Evolutionary conservation across 257 asterid genomes (phyloP).

Genomic region (Plantago major): DNA sequence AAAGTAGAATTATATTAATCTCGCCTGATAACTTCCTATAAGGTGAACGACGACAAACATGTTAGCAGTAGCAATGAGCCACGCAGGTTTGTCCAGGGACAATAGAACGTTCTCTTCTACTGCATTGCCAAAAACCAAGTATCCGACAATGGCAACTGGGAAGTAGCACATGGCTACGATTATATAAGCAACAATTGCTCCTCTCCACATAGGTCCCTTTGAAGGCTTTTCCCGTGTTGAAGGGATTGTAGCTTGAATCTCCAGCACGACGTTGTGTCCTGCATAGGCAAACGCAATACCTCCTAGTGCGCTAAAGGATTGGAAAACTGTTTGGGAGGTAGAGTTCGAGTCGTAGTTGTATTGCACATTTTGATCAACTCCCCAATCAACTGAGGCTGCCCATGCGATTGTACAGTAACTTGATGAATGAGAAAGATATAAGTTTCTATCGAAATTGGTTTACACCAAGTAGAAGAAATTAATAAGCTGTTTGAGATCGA

Average conservation of each 20-base stretch:
- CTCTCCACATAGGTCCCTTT: slow-evolving; percentile 7
- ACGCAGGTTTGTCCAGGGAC: neutral
- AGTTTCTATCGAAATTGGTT: too few species aligned
- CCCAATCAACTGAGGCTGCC: neutral
- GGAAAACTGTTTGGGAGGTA: neutral
- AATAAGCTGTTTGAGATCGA: too few species aligned
- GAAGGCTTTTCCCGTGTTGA: neutral
- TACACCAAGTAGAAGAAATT: too few species aligned
- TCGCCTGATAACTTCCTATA: slow-evolving; percentile 16
- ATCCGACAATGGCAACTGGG: slow-evolving; percentile 7
- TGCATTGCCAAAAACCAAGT: neutral
- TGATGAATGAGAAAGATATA: neutral
- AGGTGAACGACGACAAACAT: slow-evolving; percentile 14
- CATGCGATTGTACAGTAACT: slow-evolving; percentile 12
- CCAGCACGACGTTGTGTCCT: slow-evolving; percentile 6
- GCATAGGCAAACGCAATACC: slow-evolving; percentile 4
- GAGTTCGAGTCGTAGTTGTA: neutral
- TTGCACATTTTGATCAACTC: neutral
- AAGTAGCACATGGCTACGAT: slow-evolving; percentile 4
- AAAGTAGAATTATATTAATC: neutral
- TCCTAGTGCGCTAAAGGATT: slow-evolving; percentile 1
- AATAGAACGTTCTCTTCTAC: slow-evolving; percentile 3
- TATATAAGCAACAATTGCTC: slow-evolving; percentile 9
- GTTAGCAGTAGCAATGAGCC: slow-evolving; percentile 5
- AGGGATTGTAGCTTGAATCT: slow-evolving; percentile 6